These are phyloP conservation scores for Coemansia sp. DNA, from an alignment of 192 early-diverging fungal species.

Conservation along the genomic window DNA sequence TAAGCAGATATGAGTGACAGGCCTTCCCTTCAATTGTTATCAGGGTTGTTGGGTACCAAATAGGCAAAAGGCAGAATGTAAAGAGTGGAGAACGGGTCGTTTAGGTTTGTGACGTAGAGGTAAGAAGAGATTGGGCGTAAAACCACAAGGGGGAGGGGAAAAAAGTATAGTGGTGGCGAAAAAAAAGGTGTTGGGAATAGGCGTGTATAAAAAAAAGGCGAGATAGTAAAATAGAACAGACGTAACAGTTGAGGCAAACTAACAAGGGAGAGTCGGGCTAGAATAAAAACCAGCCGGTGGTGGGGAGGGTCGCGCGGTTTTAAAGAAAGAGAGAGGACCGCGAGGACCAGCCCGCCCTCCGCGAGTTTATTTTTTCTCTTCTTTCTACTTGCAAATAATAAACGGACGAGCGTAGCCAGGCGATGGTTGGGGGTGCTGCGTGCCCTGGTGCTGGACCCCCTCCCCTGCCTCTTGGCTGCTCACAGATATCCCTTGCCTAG, in stretches of 20 bases:
- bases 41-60: slow-evolving; percentile 2
- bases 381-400: slow-evolving; percentile 8
- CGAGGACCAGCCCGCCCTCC: slow-evolving; percentile 12
- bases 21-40: slow-evolving; percentile 1
- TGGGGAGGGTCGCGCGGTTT: slow-evolving; percentile 8
- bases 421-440: not conserved
- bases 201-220: not conserved
- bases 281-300: slow-evolving; percentile 4
- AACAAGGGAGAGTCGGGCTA: slow-evolving; percentile 7
- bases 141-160: not conserved
- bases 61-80: not conserved
- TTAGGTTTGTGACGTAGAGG: slow-evolving; percentile 7
- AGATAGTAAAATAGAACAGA: not conserved
- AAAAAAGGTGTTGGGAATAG: not conserved
- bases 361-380: slow-evolving; percentile 11
- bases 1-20: slow-evolving; percentile 11
- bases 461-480: not conserved
- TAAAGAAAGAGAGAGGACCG: slow-evolving; percentile 10
- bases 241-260: slow-evolving; percentile 11
- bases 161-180: not conserved
- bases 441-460: slow-evolving; percentile 13
- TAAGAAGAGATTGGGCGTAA: slow-evolving; percentile 4
- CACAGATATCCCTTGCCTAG: slow-evolving; percentile 4
- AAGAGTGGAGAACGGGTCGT: not conserved
- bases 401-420: not conserved